These are phyloP conservation scores for Taiozyma onychis DNA, from an alignment of 1,139 yeast species.

Conservation along the genomic window DNA sequence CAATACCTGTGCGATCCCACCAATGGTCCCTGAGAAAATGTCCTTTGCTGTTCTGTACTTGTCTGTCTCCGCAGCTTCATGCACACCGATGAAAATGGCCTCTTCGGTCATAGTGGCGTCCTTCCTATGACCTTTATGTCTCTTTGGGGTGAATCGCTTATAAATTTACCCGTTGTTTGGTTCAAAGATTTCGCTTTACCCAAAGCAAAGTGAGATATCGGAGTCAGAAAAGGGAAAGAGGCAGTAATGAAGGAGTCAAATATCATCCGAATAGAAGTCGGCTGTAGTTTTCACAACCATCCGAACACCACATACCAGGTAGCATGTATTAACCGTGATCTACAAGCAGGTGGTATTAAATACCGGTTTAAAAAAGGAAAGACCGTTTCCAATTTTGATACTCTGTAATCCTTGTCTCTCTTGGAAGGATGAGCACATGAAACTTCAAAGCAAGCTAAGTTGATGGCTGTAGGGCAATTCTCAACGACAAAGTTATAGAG, in stretches of 20 bases:
- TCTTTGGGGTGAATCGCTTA: neutral
- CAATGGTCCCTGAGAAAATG: slow-evolving; percentile 84
- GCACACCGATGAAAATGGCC: slow-evolving; percentile 13
- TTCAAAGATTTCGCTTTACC: too few species aligned
- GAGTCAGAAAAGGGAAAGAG: too few species aligned
- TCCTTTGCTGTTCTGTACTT: slow-evolving; percentile 63
- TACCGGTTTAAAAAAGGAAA: too few species aligned
- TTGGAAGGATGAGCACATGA: too few species aligned
- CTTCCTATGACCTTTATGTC: neutral
- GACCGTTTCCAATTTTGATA: too few species aligned
- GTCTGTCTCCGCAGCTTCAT: slow-evolving; percentile 17
- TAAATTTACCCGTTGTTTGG: too few species aligned
- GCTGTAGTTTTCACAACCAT: neutral
- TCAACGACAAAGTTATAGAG: too few species aligned
- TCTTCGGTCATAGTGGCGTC: slow-evolving; percentile 20
- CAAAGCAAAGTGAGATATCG: too few species aligned
- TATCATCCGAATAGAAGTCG: neutral
- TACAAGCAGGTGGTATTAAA: neutral
- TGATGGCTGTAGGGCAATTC: too few species aligned
- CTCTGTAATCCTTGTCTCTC: too few species aligned
- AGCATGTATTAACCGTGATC: neutral
- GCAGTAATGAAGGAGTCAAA: too few species aligned
- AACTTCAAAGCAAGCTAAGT: too few species aligned
- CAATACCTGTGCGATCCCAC: slow-evolving; percentile 90
- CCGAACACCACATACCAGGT: neutral